Base-by-base conservation (phyloP, 2,329 filamentous ascomycete genomes). In the Botrytis sinoallii region DNA sequence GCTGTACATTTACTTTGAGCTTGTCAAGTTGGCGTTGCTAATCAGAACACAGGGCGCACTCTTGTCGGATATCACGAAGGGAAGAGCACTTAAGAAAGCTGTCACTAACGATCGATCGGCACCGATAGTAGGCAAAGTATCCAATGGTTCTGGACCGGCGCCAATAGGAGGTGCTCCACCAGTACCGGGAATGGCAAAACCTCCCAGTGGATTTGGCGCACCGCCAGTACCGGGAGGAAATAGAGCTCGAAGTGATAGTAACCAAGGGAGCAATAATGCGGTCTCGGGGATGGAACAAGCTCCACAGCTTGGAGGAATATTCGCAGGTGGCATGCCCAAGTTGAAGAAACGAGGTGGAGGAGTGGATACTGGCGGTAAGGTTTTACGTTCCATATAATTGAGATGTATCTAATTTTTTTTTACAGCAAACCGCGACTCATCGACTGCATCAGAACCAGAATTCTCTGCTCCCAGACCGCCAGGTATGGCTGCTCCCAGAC, bases 251-350 rank as follows among this genome's bases (percentile, higher is more conserved):
- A 97, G 94, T 83, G 95, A 96, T 82, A 97, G 95, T 82, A 94
- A 97, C 79, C 88, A 89, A 70, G 87, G 86, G 32, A 85, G 86
- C 64, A 80, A 81, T 57, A 81, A 78, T 60, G 80, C 83, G 5
- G 81, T 81, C 20, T 77, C 83, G 29, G 83, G 83, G 2, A 83
- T 87, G 77, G 88, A 91, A 35, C 83, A 89, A 32, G 89, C 93
- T 66, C 94, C 94, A 18, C 95, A 98, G 81, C 83, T 98, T 18
- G 95, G 86, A 44, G 96, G 96, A 1, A 83, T 99, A 40, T 97
- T 99, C 81, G 94, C 93, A 1, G 95, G 94, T 52, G 96, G 95
- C 55, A 98, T 98, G 89, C 96, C 96, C 4, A 98, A 98, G 84
- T 82, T 99, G 80, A 93, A 93, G 82, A 98, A 97, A 85, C 88